Base-by-base conservation (phyloP, 148 eudicot genomes). In the Beta vulgaris region DNA sequence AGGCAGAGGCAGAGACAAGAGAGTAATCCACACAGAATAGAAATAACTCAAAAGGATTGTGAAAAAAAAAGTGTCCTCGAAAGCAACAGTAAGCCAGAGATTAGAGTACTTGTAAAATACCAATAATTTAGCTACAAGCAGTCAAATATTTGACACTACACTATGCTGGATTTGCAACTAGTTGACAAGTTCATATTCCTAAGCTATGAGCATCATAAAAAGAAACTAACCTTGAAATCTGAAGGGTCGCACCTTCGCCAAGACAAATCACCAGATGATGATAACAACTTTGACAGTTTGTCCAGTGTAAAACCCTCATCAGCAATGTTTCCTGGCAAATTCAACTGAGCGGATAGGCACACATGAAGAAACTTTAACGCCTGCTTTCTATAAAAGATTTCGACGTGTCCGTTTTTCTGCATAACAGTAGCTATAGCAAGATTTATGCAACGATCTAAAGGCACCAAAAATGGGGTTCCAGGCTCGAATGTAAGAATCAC, bases 401-500 rank as follows among this genome's bases (percentile, higher is more conserved):
- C 98, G 35, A 95, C 88, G 15, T 83, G 78, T 42, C 91, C 87
- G 77, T 88, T 88, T 84, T 89, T 95, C 75, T 90, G 91, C 90
- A 87, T 89, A 65, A 95, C 91, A 77, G 96, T 93, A 29, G 93
- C 88, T 48, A 95, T 89, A 76, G 98, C 97, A 71, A 95, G 96
- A 86, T 90, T 92, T 73, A 95, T 91, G 82, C 93, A 95, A 70
- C 98, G 98, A 85, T 95, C 98, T 63, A 95, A 76, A 65, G 98
- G 98, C 60, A 95, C 98, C 91, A 95, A 82, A 82, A 95, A 95
- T 53, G 96, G 98, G 44, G 98, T 95, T 36, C 93, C 91, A 35
- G 98, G 98, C 84, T 90, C 90, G 80, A 95, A 95, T 23, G 98
- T 95, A 73, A 95, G 98, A 84, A 95, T 92, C 62, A 92, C 87